Percentiles rank a stretch among this genome's conserved stretches.
phyloP scores from a whole-genome alignment of 176 grass and related monocot genomes.

The Urochloa ruziziensis region DNA sequence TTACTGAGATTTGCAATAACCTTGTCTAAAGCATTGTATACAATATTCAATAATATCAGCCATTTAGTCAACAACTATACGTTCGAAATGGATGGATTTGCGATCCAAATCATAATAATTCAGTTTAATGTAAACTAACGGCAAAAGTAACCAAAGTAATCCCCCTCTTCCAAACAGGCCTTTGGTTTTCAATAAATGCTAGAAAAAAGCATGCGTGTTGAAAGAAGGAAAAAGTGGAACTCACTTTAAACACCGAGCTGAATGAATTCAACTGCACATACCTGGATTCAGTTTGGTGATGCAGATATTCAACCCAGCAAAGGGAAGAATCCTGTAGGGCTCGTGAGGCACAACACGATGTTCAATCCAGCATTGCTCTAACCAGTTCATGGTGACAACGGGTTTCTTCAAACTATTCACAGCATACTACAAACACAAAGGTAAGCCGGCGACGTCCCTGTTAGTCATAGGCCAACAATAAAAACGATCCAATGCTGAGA shows the following conservation, averaged over 20 bases:
- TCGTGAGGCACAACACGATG: slow-evolving; percentile 96
- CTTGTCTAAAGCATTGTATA: background rate
- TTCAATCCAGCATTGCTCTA: slow-evolving; percentile 87
- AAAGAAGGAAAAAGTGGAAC: slow-evolving; percentile 32
- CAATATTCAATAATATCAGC: background rate
- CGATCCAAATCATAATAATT: background rate
- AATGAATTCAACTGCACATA: slow-evolving; percentile 29
- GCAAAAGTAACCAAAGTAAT: background rate
- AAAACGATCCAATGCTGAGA: background rate
- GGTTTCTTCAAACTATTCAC: slow-evolving; percentile 85
- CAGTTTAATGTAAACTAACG: background rate
- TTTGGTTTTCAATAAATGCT: slow-evolving; percentile 20
- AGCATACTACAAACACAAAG: slow-evolving; percentile 71
- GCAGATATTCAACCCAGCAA: slow-evolving; percentile 88
- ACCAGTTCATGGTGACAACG: slow-evolving; percentile 66
- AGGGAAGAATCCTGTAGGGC: slow-evolving; percentile 83
- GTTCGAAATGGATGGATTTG: background rate
- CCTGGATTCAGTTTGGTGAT: slow-evolving; percentile 77
- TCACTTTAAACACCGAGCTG: background rate
- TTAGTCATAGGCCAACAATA: slow-evolving; percentile 34
- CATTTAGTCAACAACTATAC: background rate
- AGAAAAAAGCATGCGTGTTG: slow-evolving; percentile 11
- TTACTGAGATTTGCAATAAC: background rate
- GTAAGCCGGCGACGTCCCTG: slow-evolving; percentile 3
- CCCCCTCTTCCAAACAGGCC: background rate